These are phyloP conservation scores for Cylindrotheca fusiformis DNA, from an alignment of 108 stramenopile species.

Conservation along the genomic window DNA sequence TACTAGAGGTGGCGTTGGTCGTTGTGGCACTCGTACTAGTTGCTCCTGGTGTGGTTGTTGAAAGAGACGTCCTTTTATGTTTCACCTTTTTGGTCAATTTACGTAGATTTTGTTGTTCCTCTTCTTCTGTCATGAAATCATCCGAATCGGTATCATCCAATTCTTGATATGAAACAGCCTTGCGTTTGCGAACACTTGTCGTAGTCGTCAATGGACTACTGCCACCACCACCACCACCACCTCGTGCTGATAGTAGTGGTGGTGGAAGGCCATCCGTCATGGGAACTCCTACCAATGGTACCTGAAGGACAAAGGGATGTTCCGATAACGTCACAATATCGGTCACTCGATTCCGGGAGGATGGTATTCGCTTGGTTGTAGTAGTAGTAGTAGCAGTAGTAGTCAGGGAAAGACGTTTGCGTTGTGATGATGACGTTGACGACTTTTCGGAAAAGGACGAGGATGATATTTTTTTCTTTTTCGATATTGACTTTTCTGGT, in stretches of 20 bases:
- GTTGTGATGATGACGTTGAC: too few relatives aligned
- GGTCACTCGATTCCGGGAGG: background rate
- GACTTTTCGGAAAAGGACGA: background rate
- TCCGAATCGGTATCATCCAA: conserved; percentile 58
- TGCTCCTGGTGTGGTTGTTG: background rate
- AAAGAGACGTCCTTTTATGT: background rate
- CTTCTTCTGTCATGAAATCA: conserved; percentile 43
- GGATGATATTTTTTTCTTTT: background rate
- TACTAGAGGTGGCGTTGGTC: background rate
- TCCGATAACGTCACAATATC: conserved; percentile 14
- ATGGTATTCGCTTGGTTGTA: too few relatives aligned
- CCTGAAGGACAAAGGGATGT: conserved; percentile 33
- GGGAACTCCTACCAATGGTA: background rate
- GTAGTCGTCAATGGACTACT: background rate
- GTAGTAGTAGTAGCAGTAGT: too few relatives aligned
- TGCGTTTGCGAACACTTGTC: background rate
- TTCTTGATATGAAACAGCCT: conserved; percentile 38
- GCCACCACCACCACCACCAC: background rate
- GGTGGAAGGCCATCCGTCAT: background rate
- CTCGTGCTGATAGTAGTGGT: background rate
- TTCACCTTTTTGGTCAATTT: conserved; percentile 2
- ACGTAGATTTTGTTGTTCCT: conserved; percentile 10
- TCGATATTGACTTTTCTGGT: background rate
- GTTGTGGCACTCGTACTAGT: background rate
- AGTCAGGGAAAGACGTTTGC: too few relatives aligned